These are phyloP conservation scores for Schwanniomyces yamadae DNA, from an alignment of 805 yeast species.

Conservation along the genomic window DNA sequence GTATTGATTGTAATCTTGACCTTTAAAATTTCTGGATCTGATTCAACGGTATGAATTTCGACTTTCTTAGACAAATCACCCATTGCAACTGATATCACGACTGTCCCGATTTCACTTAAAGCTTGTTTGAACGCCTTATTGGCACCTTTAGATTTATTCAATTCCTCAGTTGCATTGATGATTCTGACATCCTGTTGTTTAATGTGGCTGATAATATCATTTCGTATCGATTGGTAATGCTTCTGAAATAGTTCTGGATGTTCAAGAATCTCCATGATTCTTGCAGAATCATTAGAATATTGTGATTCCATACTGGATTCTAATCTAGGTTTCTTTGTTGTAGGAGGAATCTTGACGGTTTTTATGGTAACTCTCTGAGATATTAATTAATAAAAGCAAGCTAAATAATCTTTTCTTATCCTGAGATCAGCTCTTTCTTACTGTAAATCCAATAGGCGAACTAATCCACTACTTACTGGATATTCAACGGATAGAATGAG, in stretches of 20 bases:
- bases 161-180: slow-evolving; percentile 26
- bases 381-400: no score
- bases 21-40: slow-evolving; percentile 75
- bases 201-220: slow-evolving; percentile 27
- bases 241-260: slow-evolving; percentile 35
- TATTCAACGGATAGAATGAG: no score
- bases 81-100: slow-evolving; percentile 83
- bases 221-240: slow-evolving; percentile 29
- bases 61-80: slow-evolving; percentile 86
- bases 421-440: no score
- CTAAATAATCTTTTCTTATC: no score
- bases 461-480: no score
- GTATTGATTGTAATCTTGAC: slow-evolving; percentile 80
- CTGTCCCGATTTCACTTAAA: slow-evolving; percentile 77
- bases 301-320: slow-evolving; percentile 5
- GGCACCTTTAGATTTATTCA: slow-evolving; percentile 45
- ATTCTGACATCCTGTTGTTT: slow-evolving; percentile 29
- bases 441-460: no score
- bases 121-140: slow-evolving; percentile 73
- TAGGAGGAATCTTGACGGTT: slow-evolving; percentile 20
- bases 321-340: slow-evolving; percentile 15
- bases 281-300: slow-evolving; percentile 29
- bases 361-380: no score
- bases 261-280: slow-evolving; percentile 35
- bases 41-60: slow-evolving; percentile 65